Percentiles rank a stretch among this genome's conserved stretches.
These are phyloP conservation scores for Ustilago bromivora DNA, from an alignment of 1,284 basidiomycete species.

Conservation along the genomic window DNA sequence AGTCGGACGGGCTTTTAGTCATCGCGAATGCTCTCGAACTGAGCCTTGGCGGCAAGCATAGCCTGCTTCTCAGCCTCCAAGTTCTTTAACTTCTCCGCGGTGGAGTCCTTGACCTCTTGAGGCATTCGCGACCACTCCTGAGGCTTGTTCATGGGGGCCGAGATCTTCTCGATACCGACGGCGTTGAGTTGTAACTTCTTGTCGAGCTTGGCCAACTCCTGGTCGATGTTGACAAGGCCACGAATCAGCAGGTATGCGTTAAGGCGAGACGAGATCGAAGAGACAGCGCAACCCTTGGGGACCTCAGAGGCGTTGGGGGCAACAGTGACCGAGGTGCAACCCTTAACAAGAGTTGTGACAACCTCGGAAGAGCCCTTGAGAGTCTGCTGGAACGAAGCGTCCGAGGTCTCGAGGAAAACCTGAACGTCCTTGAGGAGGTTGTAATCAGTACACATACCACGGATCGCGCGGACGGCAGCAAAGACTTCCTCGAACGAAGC, in stretches of 20 bases:
- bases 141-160: constrained; percentile 56
- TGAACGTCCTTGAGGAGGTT: constrained; percentile 89
- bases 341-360: constrained; percentile 87
- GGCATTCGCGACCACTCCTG: constrained; percentile 63
- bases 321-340: constrained; percentile 80
- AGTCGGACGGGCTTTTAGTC: constrained; percentile 10
- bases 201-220: constrained; percentile 63
- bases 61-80: constrained; percentile 58
- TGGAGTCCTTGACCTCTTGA: constrained; percentile 57
- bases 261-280: constrained; percentile 66
- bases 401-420: constrained; percentile 83
- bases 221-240: constrained; percentile 64
- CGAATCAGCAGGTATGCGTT: constrained; percentile 63
- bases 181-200: constrained; percentile 66
- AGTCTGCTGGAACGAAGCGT: constrained; percentile 70
- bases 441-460: constrained; percentile 91
- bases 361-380: constrained; percentile 81
- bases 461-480: constrained; percentile 80
- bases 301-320: constrained; percentile 75
- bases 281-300: constrained; percentile 90
- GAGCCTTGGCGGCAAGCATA: constrained; percentile 55
- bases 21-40: constrained; percentile 63
- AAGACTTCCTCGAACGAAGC: constrained; percentile 84
- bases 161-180: constrained; percentile 53
- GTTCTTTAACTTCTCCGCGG: constrained; percentile 57